Conservation (phyloP, 306 rosid genomes). For the Dalbergia cochinchinensis region DNA sequence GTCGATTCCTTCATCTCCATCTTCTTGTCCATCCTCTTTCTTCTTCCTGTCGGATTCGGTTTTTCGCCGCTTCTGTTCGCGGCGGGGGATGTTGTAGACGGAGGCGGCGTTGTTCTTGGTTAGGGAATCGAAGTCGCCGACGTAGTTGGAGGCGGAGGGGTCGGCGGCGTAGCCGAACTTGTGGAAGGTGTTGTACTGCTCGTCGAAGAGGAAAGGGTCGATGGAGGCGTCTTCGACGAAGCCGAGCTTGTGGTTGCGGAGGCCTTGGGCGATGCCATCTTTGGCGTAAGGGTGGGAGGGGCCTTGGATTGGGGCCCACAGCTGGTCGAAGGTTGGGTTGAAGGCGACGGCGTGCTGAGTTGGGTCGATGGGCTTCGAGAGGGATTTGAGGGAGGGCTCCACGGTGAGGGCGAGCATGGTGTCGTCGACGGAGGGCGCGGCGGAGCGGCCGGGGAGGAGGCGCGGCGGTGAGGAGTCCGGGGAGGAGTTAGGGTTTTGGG, state of each 20-base stretch:
- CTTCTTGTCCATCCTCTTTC: constrained; percentile 34
- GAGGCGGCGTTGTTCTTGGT: constrained; percentile 71
- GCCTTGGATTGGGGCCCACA: constrained; percentile 91
- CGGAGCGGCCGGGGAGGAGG: constrained; percentile 72
- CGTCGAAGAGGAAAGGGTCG: constrained; percentile 87
- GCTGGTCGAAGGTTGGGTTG: constrained; percentile 94
- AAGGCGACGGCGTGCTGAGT: constrained; percentile 71
- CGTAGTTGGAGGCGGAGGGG: constrained; percentile 81
- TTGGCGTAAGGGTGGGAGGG: constrained; percentile 95
- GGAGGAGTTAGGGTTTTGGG: constrained; percentile 57
- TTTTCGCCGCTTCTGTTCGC: constrained; percentile 78
- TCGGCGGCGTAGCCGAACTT: constrained; percentile 93
- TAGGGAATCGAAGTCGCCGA: constrained; percentile 78
- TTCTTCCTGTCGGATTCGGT: constrained; percentile 50
- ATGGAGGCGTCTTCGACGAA: constrained; percentile 89
- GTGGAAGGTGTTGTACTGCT: constrained; percentile 92
- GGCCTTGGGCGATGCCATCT: constrained; percentile 92
- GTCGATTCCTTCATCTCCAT: not conserved
- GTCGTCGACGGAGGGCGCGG: constrained; percentile 89
- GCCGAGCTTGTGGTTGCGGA: constrained; percentile 97
- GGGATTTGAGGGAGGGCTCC: constrained; percentile 49
- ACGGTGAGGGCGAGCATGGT: constrained; percentile 87
- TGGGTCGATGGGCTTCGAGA: constrained; percentile 78
- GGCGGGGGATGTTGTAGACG: constrained; percentile 82
- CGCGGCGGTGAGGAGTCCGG: constrained; percentile 81